Base-by-base conservation (phyloP, 768 basidiomycete species). In the Xerocomellus amylosporus region DNA sequence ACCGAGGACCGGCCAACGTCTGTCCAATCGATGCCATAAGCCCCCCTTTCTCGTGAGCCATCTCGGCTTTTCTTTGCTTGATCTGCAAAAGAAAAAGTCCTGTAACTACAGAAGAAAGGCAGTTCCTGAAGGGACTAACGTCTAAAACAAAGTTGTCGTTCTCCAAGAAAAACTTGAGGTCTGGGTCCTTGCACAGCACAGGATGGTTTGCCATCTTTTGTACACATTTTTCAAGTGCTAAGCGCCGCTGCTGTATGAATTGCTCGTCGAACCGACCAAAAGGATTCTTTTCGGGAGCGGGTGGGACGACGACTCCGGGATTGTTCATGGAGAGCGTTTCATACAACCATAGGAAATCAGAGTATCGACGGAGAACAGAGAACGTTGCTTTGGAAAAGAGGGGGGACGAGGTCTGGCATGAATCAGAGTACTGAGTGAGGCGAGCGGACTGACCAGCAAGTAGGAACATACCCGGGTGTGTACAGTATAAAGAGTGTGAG, bases 331-430 rank as follows among this genome's bases (percentile, higher is more conserved):
- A 87, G 2, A 99, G 80, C 0, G 88, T 85, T 64, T 94, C 93
- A 70, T 91, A 97, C 1, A 99, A 73, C 97, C 97, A 98, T 19
- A 98, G 80, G 64, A 98, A 99, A 71, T 99, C 96, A 7, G 92
- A 93, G 72, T 97, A 99, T 31, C 97, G 86, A n/a, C 97, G 83
- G 2, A 99, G 84, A 48, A 98, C 97, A 3, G 94, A 95, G 70
- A 97, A 96, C 1, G 84, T 75, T 1, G 86, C 82, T 75, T 90
- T 92, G 59, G 85, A 82, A 73, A 82, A 98, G 24, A 87, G 73
- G 0, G 90, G 86, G 4, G 93, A 95, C 8, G 87, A 91, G 0
- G 94, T 97, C 88, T 92, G 60, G 12, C 12, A 37, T 41, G 28
- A 30, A 51, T 34, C 8, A 38, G 17, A n/a, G 9, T 30, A 45